phyloP scores from a whole-genome alignment of 352 stramenopile genomes.

The Hyaloperonospora brassicae region DNA sequence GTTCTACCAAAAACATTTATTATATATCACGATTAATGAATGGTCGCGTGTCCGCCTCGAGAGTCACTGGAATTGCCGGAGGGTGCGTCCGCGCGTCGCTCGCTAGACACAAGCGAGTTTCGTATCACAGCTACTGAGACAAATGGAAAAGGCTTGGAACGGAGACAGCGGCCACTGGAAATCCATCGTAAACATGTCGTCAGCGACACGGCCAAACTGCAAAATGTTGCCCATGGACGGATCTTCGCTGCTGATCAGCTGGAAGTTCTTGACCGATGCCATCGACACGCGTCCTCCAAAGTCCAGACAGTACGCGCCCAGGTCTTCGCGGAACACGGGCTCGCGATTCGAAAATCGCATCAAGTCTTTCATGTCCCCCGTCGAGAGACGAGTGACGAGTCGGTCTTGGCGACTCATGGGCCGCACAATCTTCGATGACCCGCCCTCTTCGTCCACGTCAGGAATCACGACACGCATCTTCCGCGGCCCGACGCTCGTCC shows the following conservation, averaged over 20 bases:
- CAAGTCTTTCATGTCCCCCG: constrained; percentile 69
- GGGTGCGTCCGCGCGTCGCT: neutral
- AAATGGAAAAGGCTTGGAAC: constrained; percentile 85
- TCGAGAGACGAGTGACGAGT: constrained; percentile 61
- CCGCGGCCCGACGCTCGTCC: constrained; percentile 73
- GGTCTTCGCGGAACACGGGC: constrained; percentile 77
- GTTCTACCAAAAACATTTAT: constrained; percentile 13
- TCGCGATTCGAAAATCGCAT: constrained; percentile 86
- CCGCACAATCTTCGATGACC: constrained; percentile 73
- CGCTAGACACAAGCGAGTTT: constrained; percentile 81
- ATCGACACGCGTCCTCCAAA: constrained; percentile 80
- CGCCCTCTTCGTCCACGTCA: constrained; percentile 71
- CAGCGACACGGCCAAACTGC: constrained; percentile 83
- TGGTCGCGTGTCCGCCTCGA: neutral
- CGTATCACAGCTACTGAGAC: constrained; percentile 83
- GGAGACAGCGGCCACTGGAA: constrained; percentile 85
- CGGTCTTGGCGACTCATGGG: constrained; percentile 81
- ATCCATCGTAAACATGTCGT: constrained; percentile 89
- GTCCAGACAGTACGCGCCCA: constrained; percentile 82
- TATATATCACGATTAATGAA: constrained; percentile 30
- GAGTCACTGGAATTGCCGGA: neutral
- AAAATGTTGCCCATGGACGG: constrained; percentile 82
- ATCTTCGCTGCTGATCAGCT: constrained; percentile 79
- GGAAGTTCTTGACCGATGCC: constrained; percentile 86
- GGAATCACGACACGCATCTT: constrained; percentile 84